Percentiles rank a stretch among this genome's conserved stretches.
phyloP scores from a whole-genome alignment of 2,329 filamentous ascomycete genomes.

The Botrytis elliptica region DNA sequence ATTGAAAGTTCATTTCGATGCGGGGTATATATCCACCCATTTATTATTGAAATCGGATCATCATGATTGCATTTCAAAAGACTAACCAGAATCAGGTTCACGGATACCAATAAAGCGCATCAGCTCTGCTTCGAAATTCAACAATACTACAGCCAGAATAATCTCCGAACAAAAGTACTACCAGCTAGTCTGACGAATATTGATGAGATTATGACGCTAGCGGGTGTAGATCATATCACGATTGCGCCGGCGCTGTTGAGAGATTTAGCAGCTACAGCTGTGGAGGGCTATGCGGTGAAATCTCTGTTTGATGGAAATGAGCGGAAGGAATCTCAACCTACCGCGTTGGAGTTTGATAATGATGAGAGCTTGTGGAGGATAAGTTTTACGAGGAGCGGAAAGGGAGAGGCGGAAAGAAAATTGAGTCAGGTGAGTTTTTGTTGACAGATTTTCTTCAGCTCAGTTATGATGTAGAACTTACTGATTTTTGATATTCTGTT shows the following conservation, averaged over 20 bases:
- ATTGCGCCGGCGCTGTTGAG: constrained; percentile 53
- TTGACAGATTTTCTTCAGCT: not conserved
- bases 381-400: constrained; percentile 49
- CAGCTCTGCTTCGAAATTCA: constrained; percentile 49
- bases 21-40: constrained; percentile 40
- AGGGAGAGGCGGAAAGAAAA: constrained; percentile 51
- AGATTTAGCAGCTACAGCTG: constrained; percentile 24
- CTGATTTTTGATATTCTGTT: not conserved
- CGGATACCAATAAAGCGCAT: constrained; percentile 46
- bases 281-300: constrained; percentile 14
- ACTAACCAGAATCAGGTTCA: constrained; percentile 42
- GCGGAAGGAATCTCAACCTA: not conserved
- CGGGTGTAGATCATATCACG: constrained; percentile 58
- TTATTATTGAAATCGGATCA: not conserved
- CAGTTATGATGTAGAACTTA: not conserved
- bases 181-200: constrained; percentile 57
- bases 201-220: constrained; percentile 57
- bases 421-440: constrained; percentile 42
- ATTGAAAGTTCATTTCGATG: constrained; percentile 59
- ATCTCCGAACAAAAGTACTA: constrained; percentile 50
- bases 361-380: constrained; percentile 51
- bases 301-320: constrained; percentile 29
- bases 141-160: constrained; percentile 48
- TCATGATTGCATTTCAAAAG: not conserved
- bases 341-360: constrained; percentile 33